These are phyloP conservation scores for Phytophthora ohioensis DNA, from an alignment of 352 stramenopile species.

Conservation along the genomic window DNA sequence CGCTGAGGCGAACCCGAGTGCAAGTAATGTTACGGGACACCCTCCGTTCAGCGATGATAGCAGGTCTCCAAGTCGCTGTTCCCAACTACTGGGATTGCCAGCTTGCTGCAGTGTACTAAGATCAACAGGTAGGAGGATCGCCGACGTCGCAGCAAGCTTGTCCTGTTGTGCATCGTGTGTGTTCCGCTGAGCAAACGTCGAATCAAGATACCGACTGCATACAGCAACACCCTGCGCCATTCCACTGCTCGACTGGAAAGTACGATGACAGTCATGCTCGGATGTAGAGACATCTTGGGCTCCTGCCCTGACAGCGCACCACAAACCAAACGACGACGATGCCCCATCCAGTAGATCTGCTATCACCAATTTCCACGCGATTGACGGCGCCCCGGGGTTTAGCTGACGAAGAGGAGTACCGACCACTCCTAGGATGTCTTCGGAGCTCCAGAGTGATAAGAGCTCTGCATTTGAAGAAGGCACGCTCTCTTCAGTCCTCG, in stretches of 20 bases:
- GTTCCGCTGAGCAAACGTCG: slow-evolving; percentile 37
- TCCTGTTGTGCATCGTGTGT: slow-evolving; percentile 26
- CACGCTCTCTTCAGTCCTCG: slow-evolving; percentile 6
- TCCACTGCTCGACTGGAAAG: slow-evolving; percentile 27
- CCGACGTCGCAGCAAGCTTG: slow-evolving; percentile 57
- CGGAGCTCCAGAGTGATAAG: slow-evolving; percentile 34
- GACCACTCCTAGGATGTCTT: slow-evolving; percentile 53
- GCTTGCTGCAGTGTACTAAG: slow-evolving; percentile 50
- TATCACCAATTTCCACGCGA: slow-evolving; percentile 78
- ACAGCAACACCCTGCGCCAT: slow-evolving; percentile 41
- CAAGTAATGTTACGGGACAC: slow-evolving; percentile 46
- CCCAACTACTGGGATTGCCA: slow-evolving; percentile 46
- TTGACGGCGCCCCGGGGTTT: slow-evolving; percentile 26
- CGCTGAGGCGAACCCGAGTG: slow-evolving; percentile 52
- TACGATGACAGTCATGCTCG: slow-evolving; percentile 41
- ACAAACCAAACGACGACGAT: slow-evolving; percentile 73
- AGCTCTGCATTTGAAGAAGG: slow-evolving; percentile 28
- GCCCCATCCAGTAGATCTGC: slow-evolving; percentile 70
- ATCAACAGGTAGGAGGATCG: slow-evolving; percentile 67
- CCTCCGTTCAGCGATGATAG: slow-evolving; percentile 41
- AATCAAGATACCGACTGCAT: slow-evolving; percentile 73
- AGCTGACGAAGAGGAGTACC: slow-evolving; percentile 33
- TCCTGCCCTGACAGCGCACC: slow-evolving; percentile 70
- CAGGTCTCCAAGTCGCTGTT: slow-evolving; percentile 50
- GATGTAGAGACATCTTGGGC: slow-evolving; percentile 41